phyloP scores from a whole-genome alignment of 2,329 filamentous ascomycete genomes.

The Ceratocystis lukuohia region DNA sequence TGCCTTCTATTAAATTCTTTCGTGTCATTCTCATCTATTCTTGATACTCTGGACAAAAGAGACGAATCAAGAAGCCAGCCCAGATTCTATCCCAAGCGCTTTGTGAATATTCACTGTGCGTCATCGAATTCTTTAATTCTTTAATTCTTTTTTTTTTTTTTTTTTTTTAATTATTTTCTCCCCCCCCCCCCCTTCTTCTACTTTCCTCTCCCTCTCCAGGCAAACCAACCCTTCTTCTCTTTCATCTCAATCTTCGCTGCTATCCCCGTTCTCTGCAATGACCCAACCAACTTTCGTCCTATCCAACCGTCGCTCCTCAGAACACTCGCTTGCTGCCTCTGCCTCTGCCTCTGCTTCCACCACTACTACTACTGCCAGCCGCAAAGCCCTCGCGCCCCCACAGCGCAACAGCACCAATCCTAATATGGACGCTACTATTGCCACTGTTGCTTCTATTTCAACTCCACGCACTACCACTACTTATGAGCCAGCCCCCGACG shows the following conservation, averaged over 20 bases:
- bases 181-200: neutral
- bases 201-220: neutral
- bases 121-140: neutral
- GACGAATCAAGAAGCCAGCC: neutral
- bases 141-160: neutral
- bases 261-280: neutral
- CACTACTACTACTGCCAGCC: neutral
- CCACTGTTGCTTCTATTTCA: neutral
- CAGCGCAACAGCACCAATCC: neutral
- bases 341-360: neutral
- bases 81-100: neutral
- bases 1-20: neutral
- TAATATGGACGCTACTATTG: neutral
- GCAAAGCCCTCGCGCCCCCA: neutral
- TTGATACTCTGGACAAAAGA: too few relatives aligned
- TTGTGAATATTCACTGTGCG: neutral
- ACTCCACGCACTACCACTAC: neutral
- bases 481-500: neutral
- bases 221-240: neutral
- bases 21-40: neutral
- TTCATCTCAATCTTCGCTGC: neutral
- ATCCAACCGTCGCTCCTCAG: slow-evolving; percentile 1
- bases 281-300: slow-evolving; percentile 5
- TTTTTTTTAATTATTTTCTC: neutral
- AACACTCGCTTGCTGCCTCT: neutral